Evolutionary conservation across 306 rosid species (phyloP), one percentile per base, ranked within the genome.

Genomic region (Cajanus cajan): DNA sequence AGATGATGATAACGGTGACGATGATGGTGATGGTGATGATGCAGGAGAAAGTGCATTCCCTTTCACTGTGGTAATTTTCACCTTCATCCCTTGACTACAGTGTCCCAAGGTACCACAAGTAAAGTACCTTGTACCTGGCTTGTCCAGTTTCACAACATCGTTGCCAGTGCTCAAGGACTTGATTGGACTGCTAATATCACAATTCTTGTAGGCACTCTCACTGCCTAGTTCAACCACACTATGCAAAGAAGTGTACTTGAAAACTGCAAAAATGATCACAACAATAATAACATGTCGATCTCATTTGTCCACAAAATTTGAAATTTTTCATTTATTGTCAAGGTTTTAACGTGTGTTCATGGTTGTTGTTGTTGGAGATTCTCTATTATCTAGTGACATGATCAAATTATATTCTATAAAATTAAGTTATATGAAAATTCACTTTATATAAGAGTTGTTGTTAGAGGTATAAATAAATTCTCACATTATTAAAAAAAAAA

Each of bases 61-160:
- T 13, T 84, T 48, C 7, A 18, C 83, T 13, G 67, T 65, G 14
- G 68, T 79, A 47, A 95, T 87, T 86, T 91, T 91, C 6, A 95
- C 44, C 86, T 92, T 95, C 98, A 92, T 92, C 79, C 98, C 98
- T 63, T 87, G 94, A 39, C 54, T 70, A 47, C 98, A 92, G 14
- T 95, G 98, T 0, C 98, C 96, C 0, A 73, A 72, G 4, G 98
- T 95, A 18, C 98, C 89, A 76, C 82, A 78, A 8, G 83, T 45
- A 78, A 50, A 73, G 76, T 78, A 79, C 83, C 81, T 78, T 4
- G 86, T 68, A 36, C 86, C 83, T 73, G 88, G 66, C 22, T 85
- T 85, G 62, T 81, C 41, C 72, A 85, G 19, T 52, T 85, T 82
- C 0, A 85, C 86, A 24, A 78, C 83, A 68, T 85, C 88, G 0